Base-by-base conservation (phyloP, 371 early-diverging fungal genomes). In the Mucor sp. region DNA sequence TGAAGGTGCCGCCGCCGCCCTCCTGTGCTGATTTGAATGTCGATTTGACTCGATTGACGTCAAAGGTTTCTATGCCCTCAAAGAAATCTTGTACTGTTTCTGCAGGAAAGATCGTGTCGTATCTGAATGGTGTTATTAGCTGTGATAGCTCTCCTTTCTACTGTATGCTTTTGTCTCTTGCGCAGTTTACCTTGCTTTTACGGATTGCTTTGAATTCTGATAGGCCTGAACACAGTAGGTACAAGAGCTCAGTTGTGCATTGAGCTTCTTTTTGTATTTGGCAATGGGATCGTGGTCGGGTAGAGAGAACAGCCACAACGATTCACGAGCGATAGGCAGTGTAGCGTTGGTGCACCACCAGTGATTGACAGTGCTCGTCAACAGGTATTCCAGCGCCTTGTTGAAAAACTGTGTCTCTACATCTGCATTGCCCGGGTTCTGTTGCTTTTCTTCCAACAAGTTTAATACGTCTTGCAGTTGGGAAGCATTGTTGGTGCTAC, bases 251-350 rank as follows among this genome's bases (percentile, higher is more conserved):
- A 84, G 61, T 48, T 80, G 76, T 1, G 43, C 28, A 41, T 75
- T 64, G 2, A 84, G 71, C 55, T 72, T 75, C 15, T 70, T 59
- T 57, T 84, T 84, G 57, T 79, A 84, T 33, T 78, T 61, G 23
- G 62, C 55, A 15, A 84, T 78, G 21, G 75, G 71, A 4, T 76
- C 78, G 56, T 81, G 78, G 37, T 74, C 78, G 23, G 84, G 81
- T 9, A 81, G 58, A 21, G 84, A 83, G 44, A 83, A 83, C 3
- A 83, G 39, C 81, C 81, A 80, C 5, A 83, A 60, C 0, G 81
- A 79, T 62, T 83, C 84, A 25, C 66, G 59, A 3, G 78, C 80
- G 50, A 83, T 72, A 0, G 74, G 71, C 41, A 70, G 56, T 6
- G 70, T 60, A 12, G 59, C 37, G 15, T 73, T 50, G 8, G 61